Evolutionary conservation across 352 stramenopile genomes (phyloP).

Genomic region (Globisporangium nagaii): DNA sequence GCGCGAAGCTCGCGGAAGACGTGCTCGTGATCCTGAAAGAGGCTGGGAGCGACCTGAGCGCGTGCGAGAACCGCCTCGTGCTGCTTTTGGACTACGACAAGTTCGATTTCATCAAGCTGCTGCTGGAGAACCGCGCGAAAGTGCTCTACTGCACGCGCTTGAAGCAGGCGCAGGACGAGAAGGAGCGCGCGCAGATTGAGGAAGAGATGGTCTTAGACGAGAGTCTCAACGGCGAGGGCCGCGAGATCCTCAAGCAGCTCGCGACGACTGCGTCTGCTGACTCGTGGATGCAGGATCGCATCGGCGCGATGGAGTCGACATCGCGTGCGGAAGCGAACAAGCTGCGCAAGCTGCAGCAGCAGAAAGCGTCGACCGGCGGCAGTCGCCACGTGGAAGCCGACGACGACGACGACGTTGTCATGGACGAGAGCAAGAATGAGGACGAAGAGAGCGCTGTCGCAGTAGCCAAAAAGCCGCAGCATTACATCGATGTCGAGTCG

Average conservation of each 20-base stretch:
- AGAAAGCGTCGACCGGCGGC: constrained; percentile 20
- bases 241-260: constrained; percentile 89
- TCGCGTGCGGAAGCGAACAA: constrained; percentile 80
- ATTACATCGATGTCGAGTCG: constrained; percentile 93
- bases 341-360: constrained; percentile 70
- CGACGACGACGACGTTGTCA: constrained; percentile 45
- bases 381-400: constrained; percentile 14
- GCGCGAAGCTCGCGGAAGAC: constrained; percentile 89
- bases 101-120: constrained; percentile 98
- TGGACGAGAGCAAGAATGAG: constrained; percentile 28
- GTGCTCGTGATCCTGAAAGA: constrained; percentile 77
- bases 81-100: constrained; percentile 98
- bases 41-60: constrained; percentile 59
- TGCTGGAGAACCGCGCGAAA: constrained; percentile 94
- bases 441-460: no score
- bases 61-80: constrained; percentile 97
- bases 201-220: constrained; percentile 82
- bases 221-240: constrained; percentile 85
- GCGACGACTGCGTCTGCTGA: constrained; percentile 84
- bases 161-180: constrained; percentile 94
- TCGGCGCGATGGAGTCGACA: constrained; percentile 79
- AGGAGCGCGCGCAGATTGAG: constrained; percentile 89
- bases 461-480: constrained; percentile 54
- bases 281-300: constrained; percentile 93
- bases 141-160: constrained; percentile 97